Percentiles rank a stretch among this genome's conserved stretches.
phyloP scores from a whole-genome alignment of 805 yeast genomes.

The Myxozyma monticola region DNA sequence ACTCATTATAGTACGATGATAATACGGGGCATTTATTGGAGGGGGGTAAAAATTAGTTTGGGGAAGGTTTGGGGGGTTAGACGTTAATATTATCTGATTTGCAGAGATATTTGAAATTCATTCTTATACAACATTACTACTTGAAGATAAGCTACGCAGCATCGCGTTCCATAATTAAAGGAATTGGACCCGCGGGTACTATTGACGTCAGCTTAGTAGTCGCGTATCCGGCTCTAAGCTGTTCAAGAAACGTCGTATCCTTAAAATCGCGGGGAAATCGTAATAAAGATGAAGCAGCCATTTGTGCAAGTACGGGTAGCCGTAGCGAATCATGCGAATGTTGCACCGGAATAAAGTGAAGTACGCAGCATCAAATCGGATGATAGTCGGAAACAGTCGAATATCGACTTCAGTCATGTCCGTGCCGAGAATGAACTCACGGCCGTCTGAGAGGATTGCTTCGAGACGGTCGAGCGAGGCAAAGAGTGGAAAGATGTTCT shows the following conservation, averaged over 20 bases:
- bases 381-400: conserved; percentile 78
- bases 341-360: conserved; percentile 95
- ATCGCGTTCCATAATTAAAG: conserved; percentile 55
- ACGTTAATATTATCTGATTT: too few species aligned
- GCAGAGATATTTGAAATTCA: too few species aligned
- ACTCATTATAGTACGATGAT: too few species aligned
- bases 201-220: conserved; percentile 55
- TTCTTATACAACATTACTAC: not conserved
- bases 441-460: conserved; percentile 47
- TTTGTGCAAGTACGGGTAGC: conserved; percentile 72
- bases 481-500: conserved; percentile 64
- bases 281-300: conserved; percentile 87
- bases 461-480: conserved; percentile 70
- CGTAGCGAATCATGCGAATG: conserved; percentile 71
- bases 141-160: not conserved
- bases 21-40: too few species aligned
- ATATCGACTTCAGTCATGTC: conserved; percentile 86
- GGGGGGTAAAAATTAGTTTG: too few species aligned
- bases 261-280: conserved; percentile 69
- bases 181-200: conserved; percentile 84
- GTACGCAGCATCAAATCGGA: conserved; percentile 90
- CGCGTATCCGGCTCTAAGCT: conserved; percentile 87
- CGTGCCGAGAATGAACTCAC: conserved; percentile 58
- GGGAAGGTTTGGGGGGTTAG: too few species aligned
- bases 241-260: conserved; percentile 80